These are phyloP conservation scores for Cryphonectria nitschkei DNA, from an alignment of 2,329 filamentous ascomycete genomes.

Conservation along the genomic window DNA sequence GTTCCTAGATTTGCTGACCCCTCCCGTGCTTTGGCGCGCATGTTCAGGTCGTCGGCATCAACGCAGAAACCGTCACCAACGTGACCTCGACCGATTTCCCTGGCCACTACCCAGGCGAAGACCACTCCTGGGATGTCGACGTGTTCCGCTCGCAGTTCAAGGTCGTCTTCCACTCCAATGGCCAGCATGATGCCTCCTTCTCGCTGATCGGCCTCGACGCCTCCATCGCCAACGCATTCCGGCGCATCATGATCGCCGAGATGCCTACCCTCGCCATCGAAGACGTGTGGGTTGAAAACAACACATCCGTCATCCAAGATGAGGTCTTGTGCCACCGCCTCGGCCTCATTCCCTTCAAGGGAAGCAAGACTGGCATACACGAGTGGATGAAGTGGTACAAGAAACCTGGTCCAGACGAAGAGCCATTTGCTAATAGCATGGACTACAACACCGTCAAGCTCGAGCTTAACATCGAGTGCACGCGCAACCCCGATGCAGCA, in stretches of 20 bases:
- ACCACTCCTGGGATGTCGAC: conserved; percentile 55
- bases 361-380: conserved; percentile 72
- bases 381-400: conserved; percentile 82
- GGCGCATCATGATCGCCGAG: conserved; percentile 92
- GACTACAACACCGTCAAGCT: conserved; percentile 91
- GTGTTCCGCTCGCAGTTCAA: conserved; percentile 47
- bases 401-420: conserved; percentile 67
- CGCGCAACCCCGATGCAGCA: conserved; percentile 73
- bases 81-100: conserved; percentile 91
- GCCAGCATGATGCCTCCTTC: conserved; percentile 78
- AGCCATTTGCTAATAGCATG: conserved; percentile 60
- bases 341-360: conserved; percentile 87
- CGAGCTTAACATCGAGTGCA: conserved; percentile 77
- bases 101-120: conserved; percentile 86
- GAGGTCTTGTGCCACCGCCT: conserved; percentile 91
- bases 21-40: neutral
- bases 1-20: conserved; percentile 1
- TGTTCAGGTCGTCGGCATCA: conserved; percentile 79
- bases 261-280: conserved; percentile 94
- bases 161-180: conserved; percentile 83
- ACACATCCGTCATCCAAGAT: conserved; percentile 97
- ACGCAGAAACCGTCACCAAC: conserved; percentile 87
- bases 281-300: conserved; percentile 90
- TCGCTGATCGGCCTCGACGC: conserved; percentile 92
- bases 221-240: conserved; percentile 94